Percentiles rank a stretch among this genome's conserved stretches.
Conservation (phyloP, 305 asterid genomes). For the Fraxinus albicans region DNA sequence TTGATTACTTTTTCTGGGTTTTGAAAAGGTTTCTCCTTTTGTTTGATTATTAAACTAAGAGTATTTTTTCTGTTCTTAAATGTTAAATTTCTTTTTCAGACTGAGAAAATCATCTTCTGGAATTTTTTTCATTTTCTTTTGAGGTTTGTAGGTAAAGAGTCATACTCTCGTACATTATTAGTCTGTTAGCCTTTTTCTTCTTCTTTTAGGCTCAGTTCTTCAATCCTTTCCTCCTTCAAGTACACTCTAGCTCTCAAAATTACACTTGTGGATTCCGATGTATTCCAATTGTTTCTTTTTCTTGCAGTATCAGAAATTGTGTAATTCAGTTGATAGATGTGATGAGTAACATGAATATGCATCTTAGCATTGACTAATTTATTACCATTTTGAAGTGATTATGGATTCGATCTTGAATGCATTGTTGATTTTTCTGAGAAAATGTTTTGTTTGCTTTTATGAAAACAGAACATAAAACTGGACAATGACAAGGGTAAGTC, state of each 20-base stretch:
- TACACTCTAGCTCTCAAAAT: not conserved
- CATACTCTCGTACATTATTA: not conserved
- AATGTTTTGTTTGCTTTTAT: constrained; percentile 10
- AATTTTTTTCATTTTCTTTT: constrained; percentile 9
- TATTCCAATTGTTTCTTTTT: not conserved
- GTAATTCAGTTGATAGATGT: not conserved
- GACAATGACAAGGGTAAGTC: constrained; percentile 90
- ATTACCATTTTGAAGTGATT: not conserved
- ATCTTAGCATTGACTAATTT: not conserved
- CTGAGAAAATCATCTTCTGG: not conserved
- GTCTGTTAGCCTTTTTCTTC: not conserved
- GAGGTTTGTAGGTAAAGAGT: not conserved
- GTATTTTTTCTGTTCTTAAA: not conserved
- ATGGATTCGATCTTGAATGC: not conserved
- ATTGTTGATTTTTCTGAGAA: not conserved
- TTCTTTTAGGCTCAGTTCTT: not conserved
- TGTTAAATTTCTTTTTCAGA: not conserved
- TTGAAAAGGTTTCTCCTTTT: not conserved
- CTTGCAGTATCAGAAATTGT: not conserved
- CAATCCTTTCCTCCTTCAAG: not conserved
- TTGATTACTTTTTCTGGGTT: not conserved
- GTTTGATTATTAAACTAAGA: not conserved
- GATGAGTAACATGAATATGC: not conserved
- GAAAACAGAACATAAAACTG: constrained; percentile 29
- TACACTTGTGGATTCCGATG: not conserved